Percentiles rank a stretch among this genome's conserved stretches.
These are phyloP conservation scores for Leccinum uliginosum DNA, from an alignment of 768 basidiomycete genomes.

Conservation along the genomic window DNA sequence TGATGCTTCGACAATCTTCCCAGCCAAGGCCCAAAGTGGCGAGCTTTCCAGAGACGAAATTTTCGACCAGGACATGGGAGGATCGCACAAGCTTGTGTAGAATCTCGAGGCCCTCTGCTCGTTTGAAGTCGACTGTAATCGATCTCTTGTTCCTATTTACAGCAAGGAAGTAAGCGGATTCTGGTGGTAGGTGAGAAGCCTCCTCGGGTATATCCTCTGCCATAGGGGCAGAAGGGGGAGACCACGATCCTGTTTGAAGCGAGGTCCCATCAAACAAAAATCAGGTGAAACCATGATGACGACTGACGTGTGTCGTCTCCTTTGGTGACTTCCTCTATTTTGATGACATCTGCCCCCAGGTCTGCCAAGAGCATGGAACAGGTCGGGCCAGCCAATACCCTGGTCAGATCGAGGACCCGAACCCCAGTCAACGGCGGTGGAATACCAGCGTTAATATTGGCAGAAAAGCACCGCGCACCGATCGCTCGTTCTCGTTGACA, in stretches of 20 bases:
- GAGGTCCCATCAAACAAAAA: slow-evolving; percentile 11
- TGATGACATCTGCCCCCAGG: slow-evolving; percentile 89
- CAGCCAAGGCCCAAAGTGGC: slow-evolving; percentile 81
- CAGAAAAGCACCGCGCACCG: slow-evolving; percentile 13
- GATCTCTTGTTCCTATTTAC: slow-evolving; percentile 89
- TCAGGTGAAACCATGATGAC: slow-evolving; percentile 1
- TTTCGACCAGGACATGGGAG: slow-evolving; percentile 88
- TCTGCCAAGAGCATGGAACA: slow-evolving; percentile 94
- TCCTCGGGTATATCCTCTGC: slow-evolving; percentile 45
- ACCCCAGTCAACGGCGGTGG: slow-evolving; percentile 77
- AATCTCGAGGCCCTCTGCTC: slow-evolving; percentile 69
- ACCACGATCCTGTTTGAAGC: slow-evolving; percentile 52
- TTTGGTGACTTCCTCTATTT: slow-evolving; percentile 73
- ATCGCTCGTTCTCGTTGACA: slow-evolving; percentile 1
- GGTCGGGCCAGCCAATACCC: slow-evolving; percentile 88
- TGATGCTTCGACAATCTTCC: slow-evolving; percentile 74
- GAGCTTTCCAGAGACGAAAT: slow-evolving; percentile 83
- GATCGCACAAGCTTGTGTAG: slow-evolving; percentile 62
- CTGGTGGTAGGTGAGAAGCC: slow-evolving; percentile 69
- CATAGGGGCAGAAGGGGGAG: slow-evolving; percentile 55
- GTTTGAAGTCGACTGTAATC: slow-evolving; percentile 86
- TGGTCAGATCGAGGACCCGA: slow-evolving; percentile 82
- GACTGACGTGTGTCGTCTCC: slow-evolving; percentile 87
- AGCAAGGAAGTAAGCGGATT: slow-evolving; percentile 90
- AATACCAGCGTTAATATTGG: slow-evolving; percentile 42